phyloP scores from a whole-genome alignment of 495 filamentous ascomycete species.

The Lophium mytilinum region DNA sequence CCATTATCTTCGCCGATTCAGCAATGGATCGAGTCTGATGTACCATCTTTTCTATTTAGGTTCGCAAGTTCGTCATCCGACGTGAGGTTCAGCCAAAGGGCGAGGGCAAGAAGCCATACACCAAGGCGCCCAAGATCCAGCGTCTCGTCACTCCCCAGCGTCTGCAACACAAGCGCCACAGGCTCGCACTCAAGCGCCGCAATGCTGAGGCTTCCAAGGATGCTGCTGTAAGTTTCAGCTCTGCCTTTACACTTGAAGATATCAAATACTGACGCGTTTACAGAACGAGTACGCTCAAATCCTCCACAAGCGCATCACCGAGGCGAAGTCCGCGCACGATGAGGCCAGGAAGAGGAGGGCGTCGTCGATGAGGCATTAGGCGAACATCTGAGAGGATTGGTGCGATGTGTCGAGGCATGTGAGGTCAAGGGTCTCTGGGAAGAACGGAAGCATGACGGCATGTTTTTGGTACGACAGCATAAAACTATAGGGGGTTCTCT shows the following conservation, averaged over 20 bases:
- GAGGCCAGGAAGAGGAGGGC: constrained; percentile 92
- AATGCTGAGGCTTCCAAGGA: constrained; percentile 90
- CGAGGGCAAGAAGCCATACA: constrained; percentile 94
- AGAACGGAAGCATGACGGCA: no score
- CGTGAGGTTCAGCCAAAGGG: constrained; percentile 87
- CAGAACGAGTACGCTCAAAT: constrained; percentile 87
- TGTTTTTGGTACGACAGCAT: no score
- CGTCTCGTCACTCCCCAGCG: constrained; percentile 98
- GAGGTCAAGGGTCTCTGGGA: no score
- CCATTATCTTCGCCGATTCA: constrained; percentile 39
- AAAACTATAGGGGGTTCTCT: no score
- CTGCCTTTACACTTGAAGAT: not conserved
- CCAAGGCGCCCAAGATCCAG: constrained; percentile 99
- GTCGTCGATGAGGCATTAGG: constrained; percentile 91
- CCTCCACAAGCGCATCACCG: constrained; percentile 87
- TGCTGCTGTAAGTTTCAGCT: constrained; percentile 73
- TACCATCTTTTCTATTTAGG: constrained; percentile 42
- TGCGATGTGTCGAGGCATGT: no score
- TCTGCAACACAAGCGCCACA: constrained; percentile 98
- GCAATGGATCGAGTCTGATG: constrained; percentile 33
- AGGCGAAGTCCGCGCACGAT: constrained; percentile 84
- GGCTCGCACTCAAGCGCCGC: constrained; percentile 94
- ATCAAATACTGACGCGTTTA: constrained; percentile 32
- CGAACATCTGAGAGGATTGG: not conserved
- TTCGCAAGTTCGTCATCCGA: constrained; percentile 98